Evolutionary conservation across 495 filamentous ascomycete genomes (phyloP), one percentile per base, ranked within the genome.

Genomic region (Tetracladium marchalianum): DNA sequence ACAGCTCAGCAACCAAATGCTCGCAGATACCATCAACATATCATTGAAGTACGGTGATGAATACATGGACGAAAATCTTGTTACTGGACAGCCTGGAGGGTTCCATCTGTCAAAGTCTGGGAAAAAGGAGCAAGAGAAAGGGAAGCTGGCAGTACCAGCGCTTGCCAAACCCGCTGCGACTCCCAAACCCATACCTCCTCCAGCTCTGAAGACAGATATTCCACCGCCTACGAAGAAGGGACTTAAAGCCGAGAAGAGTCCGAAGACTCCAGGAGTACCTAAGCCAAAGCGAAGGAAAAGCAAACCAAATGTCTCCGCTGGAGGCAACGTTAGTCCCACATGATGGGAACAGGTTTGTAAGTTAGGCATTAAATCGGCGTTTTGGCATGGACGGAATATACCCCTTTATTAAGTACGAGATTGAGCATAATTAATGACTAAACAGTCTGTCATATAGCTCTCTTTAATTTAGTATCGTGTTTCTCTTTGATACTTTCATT

Each of bases 31-130:
- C 0, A 76, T 87, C 40, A 66, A 68, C 42, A 68, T 92, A 19
- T 67, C 81, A 39, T 62, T 80, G 12, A 71, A 72, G 32, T 81
- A 79, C 46, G 77, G 75, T 18, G 76, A 82, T 39, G 90, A 97
- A 43, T 94, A 78, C 62, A 88, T 92, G 78, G 88, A 98, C 62
- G 88, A 95, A 60, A 92, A 82, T 53, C 87, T 88, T 2, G 75
- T 95, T 39, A 78, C 83, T 1, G 90, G 90, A 38, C 81, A 85
- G 54, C 90, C 90, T 0, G 89, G 90, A 16, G 77, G 80, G n/a
- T 94, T 95, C 64, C 81, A 84, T 44, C 70, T 93, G 41, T 78
- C 77, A 10, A 80, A 71, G 24, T 76, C 78, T 4, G 73, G 74
- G 2, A 64, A 73, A 33, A 53, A 47, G 24, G 56, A 51, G 10